phyloP scores from a whole-genome alignment of 1,284 basidiomycete species.

The Porodaedalea pini region DNA sequence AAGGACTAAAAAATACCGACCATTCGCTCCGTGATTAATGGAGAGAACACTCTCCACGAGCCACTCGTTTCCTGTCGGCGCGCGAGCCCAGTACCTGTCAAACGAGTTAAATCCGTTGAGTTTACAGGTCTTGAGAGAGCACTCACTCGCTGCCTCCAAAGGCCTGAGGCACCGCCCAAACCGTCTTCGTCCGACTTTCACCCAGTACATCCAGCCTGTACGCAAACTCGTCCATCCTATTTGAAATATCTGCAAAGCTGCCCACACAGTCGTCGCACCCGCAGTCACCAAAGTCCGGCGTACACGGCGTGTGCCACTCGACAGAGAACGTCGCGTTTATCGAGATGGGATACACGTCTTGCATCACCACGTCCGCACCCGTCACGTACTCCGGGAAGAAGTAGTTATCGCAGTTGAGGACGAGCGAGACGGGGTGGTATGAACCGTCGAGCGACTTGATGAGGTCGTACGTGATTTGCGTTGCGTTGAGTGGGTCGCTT shows the following conservation, averaged over 20 bases:
- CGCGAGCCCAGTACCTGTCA: constrained; percentile 61
- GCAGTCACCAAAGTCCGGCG: constrained; percentile 62
- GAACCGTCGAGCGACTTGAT: constrained; percentile 62
- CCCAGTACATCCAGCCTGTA: constrained; percentile 56
- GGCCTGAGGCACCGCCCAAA: constrained; percentile 76
- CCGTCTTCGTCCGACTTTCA: constrained; percentile 57
- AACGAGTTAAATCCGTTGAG: background rate
- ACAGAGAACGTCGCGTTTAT: constrained; percentile 67
- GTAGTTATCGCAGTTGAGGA: constrained; percentile 72
- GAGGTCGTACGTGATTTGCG: constrained; percentile 52
- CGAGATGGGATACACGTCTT: constrained; percentile 57
- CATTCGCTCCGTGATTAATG: constrained; percentile 68
- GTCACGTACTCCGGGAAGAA: constrained; percentile 54
- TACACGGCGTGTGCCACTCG: constrained; percentile 51
- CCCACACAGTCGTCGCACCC: constrained; percentile 58
- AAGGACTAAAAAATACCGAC: constrained; percentile 29
- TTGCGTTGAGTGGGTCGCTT: constrained; percentile 61
- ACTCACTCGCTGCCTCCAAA: constrained; percentile 62
- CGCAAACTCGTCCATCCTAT: constrained; percentile 59
- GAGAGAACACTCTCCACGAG: constrained; percentile 59
- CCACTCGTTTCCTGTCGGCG: constrained; percentile 67
- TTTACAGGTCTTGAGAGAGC: background rate
- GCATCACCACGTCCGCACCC: constrained; percentile 61
- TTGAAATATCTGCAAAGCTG: constrained; percentile 57
- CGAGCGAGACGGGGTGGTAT: constrained; percentile 73